phyloP scores from a whole-genome alignment of 2,329 filamentous ascomycete species.

The Cercospora sp. region DNA sequence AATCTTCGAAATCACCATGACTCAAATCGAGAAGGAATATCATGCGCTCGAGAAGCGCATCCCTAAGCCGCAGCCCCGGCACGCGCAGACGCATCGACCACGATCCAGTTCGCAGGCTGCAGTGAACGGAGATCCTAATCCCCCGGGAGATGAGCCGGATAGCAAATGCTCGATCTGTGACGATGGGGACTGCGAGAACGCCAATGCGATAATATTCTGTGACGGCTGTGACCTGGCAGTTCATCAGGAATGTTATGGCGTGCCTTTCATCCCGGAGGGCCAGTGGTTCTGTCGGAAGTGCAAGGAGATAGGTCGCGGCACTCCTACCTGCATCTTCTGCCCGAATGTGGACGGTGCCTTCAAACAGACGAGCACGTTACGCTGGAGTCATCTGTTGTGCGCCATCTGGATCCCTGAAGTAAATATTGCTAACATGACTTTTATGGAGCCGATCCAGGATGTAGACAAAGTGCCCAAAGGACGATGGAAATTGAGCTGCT shows the following conservation, averaged over 20 bases:
- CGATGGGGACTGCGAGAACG: constrained; percentile 99
- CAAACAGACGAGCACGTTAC: constrained; percentile 94
- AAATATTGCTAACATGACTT: constrained; percentile 89
- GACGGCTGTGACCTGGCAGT: constrained; percentile 97
- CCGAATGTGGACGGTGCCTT: constrained; percentile 97
- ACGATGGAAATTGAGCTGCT: constrained; percentile 82
- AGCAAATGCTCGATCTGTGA: constrained; percentile 98
- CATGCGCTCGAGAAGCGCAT: constrained; percentile 94
- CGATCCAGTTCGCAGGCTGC: constrained; percentile 91
- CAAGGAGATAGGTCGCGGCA: constrained; percentile 87
- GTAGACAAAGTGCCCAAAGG: constrained; percentile 96
- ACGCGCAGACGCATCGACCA: constrained; percentile 89
- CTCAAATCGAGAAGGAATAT: constrained; percentile 99
- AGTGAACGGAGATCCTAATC: constrained; percentile 87
- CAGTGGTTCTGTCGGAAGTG: constrained; percentile 98
- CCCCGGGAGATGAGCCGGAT: constrained; percentile 84
- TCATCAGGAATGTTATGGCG: constrained; percentile 97
- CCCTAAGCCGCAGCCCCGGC: constrained; percentile 94
- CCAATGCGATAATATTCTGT: constrained; percentile 98
- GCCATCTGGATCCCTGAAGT: constrained; percentile 99
- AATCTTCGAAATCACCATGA: constrained; percentile 96
- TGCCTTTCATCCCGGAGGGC: constrained; percentile 96
- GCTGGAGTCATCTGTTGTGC: constrained; percentile 95
- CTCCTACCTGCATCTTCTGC: constrained; percentile 96
- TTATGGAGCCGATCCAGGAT: constrained; percentile 98